Base-by-base conservation (phyloP, 768 basidiomycete genomes). In the Gloeostereum incarnatum region DNA sequence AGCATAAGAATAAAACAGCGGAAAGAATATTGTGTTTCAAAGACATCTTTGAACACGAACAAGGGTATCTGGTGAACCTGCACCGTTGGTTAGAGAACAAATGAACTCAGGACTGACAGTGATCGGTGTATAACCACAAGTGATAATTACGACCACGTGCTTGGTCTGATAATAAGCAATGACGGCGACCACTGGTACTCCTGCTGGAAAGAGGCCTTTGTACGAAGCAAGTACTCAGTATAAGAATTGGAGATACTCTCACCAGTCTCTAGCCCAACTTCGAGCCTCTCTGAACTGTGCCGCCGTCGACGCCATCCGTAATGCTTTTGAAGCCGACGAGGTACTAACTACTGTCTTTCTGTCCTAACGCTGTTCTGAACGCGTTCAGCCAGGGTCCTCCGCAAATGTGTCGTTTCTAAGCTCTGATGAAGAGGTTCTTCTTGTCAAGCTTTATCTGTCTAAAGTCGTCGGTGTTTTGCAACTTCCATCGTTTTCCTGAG, bases 211-310 rank as follows among this genome's bases (percentile, higher is more conserved):
- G 55, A 60, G 43, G 41, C 62, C 83, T 0, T 54, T 86, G 2
- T 92, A 88, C 48, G 76, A 89, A 50, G 73, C 68, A 27, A 86
- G 84, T 48, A 86, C 85, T 0, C 88, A 91, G 51, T 88, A 67
- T 60, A 75, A 67, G 39, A 78, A 92, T 54, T 99, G 96, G 96
- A 66, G 92, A 36, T 96, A 81, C 57, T 91, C 92, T 0, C 61
- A 68, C 10, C 71, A 78, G 32, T 65, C 74, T 39, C 72, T 99
- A 3, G 61, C 52, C 5, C 49, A 64, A 10, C 71, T 80, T 31
- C 73, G 96, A 13, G 49, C 60, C 7, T 65, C 75, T 14, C 60
- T 96, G 45, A 99, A 94, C 51, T 58, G 63, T 20, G 78, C 73
- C 18, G 86, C 89, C 1, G 81, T 94, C 18, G 64, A 73, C 32